These are phyloP conservation scores for Coemansia sp. DNA, from an alignment of 192 early-diverging fungal species.

Conservation along the genomic window DNA sequence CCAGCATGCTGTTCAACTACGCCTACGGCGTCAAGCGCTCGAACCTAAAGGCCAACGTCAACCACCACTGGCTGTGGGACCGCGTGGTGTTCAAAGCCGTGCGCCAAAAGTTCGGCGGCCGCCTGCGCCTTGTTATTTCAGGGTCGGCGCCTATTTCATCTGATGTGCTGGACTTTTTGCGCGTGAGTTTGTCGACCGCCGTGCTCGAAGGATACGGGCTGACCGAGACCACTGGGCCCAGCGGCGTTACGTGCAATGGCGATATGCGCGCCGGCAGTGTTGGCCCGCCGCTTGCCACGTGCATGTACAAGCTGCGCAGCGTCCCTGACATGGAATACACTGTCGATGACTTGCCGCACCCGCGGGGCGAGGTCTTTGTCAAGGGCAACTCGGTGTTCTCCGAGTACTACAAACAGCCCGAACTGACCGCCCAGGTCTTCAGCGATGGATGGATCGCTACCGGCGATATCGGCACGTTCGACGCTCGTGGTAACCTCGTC, in stretches of 20 bases:
- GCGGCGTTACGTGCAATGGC: slow-evolving; percentile 59
- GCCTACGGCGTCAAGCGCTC: slow-evolving; percentile 73
- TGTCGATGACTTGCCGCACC: slow-evolving; percentile 49
- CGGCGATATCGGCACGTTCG: slow-evolving; percentile 80
- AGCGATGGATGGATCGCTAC: slow-evolving; percentile 80
- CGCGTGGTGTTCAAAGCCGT: slow-evolving; percentile 82
- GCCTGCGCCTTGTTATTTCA: slow-evolving; percentile 74
- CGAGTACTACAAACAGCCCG: slow-evolving; percentile 77
- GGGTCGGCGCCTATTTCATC: slow-evolving; percentile 87
- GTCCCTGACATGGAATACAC: slow-evolving; percentile 74
- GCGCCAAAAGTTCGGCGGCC: slow-evolving; percentile 81
- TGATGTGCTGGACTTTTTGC: slow-evolving; percentile 87
- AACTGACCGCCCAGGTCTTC: slow-evolving; percentile 72
- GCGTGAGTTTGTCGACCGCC: slow-evolving; percentile 65
- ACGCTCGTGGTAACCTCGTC: slow-evolving; percentile 62
- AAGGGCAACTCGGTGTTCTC: slow-evolving; percentile 75
- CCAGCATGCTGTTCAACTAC: slow-evolving; percentile 70
- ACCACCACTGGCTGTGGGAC: slow-evolving; percentile 64
- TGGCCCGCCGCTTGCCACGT: slow-evolving; percentile 70
- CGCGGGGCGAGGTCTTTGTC: slow-evolving; percentile 82
- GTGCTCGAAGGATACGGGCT: slow-evolving; percentile 85
- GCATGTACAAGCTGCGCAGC: slow-evolving; percentile 79
- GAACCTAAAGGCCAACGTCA: slow-evolving; percentile 53
- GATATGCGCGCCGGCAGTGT: slow-evolving; percentile 65
- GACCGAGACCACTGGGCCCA: slow-evolving; percentile 76